Base-by-base conservation (phyloP, 805 yeast species). In the Lipomyces sp. region DNA sequence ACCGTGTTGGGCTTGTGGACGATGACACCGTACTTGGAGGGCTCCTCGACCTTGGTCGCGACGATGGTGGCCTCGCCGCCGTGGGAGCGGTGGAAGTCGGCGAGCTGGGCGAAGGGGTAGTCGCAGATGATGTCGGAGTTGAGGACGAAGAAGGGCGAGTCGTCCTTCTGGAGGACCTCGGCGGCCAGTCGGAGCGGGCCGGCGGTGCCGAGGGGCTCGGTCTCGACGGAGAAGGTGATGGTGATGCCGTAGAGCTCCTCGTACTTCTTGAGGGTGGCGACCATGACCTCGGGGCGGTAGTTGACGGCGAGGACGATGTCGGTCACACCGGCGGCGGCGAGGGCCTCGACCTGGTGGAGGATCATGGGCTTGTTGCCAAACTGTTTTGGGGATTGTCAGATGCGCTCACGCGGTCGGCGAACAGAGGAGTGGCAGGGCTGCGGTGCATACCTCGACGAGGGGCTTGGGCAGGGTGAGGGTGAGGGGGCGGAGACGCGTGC, bases 241-340 rank as follows among this genome's bases (percentile, higher is more conserved):
- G 78, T 76, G 61, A 93, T 95, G 71, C 96, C 97, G 74, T 87
- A 93, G 72, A 83, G 88, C 68, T 83, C 76, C 77, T 93, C 98
- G 80, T 91, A 93, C 74, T 90, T 82, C 75, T 93, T 79, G 68
- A 93, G 80, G 56, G 98, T 84, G 63, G 86, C 83, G 61, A 91
- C 98, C 99, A 93, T 93, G 61, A 89, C 95, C 77, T 93, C 98
- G 56, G 99, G 98, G 74, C 96, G 85, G 83, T 93, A 93, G 83
- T 93, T 93, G 64, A 93, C 99, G 57, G 99, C 99, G 64, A 93
- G 76, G 39, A 93, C 98, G 65, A 93, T 90, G 73, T 93, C 99
- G 54, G 96, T 93, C 70, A 93, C 97, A 69, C 99, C 99, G 63
- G 98, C 98, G 58, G 82, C 82, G 57, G 98, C 96, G 59, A 93